Conservation (phyloP, 148 eudicot species). For the Suaeda aralocaspica region DNA sequence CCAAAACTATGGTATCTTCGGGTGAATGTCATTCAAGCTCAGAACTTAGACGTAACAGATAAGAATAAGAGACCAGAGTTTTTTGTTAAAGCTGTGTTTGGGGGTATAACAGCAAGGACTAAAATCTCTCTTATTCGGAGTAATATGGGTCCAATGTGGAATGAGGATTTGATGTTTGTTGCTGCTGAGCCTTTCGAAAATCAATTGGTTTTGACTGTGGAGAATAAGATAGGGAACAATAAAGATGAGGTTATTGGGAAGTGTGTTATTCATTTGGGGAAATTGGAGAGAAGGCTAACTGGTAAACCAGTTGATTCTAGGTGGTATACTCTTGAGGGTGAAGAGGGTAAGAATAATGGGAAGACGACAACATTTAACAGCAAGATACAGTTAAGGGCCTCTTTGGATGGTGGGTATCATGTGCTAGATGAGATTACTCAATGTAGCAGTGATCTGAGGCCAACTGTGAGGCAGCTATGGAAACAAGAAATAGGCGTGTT, state of each 20-base stretch:
- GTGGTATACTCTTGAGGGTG: constrained; percentile 30
- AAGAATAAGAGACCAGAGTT: constrained; percentile 24
- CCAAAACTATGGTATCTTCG: constrained; percentile 42
- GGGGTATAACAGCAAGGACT: constrained; percentile 20
- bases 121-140: constrained; percentile 16
- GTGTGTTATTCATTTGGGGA: constrained; percentile 28
- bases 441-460: constrained; percentile 35
- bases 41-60: constrained; percentile 25
- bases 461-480: constrained; percentile 40
- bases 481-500: constrained; percentile 32
- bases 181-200: constrained; percentile 35
- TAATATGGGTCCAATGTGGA: constrained; percentile 30
- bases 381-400: constrained; percentile 37
- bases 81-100: constrained; percentile 31
- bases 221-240: constrained; percentile 29
- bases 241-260: constrained; percentile 35
- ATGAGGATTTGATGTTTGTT: constrained; percentile 43
- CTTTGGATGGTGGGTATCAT: constrained; percentile 42
- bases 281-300: constrained; percentile 23
- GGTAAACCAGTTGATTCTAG: constrained; percentile 31
- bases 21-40: constrained; percentile 40
- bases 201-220: constrained; percentile 31
- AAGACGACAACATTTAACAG: constrained; percentile 7
- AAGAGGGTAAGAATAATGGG: neutral
- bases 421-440: constrained; percentile 37